Evolutionary conservation across 108 stramenopile genomes (phyloP).

Genomic region (Cyclotella kingstonii): DNA sequence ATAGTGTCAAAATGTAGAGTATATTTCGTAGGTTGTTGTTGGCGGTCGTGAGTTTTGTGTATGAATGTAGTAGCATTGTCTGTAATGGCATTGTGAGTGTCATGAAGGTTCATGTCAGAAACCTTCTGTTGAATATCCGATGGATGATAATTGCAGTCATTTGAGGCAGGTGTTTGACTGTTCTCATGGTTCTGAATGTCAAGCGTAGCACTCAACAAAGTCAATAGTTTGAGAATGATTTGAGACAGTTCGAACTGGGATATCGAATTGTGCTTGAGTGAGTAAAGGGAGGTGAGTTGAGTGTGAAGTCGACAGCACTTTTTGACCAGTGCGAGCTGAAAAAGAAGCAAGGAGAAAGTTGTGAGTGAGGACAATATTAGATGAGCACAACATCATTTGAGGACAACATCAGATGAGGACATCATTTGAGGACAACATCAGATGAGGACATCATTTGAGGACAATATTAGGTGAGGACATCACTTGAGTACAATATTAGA

Average conservation of each 20-base stretch:
- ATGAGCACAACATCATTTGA: neutral
- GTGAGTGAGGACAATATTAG: neutral
- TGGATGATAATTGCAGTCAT: slow-evolving; percentile 3
- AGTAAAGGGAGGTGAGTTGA: slow-evolving; percentile 58
- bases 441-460: neutral
- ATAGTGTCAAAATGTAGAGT: slow-evolving; percentile 15
- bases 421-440: neutral
- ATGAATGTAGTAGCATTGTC: neutral
- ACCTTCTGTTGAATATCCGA: slow-evolving; percentile 3
- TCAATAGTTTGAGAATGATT: slow-evolving; percentile 70
- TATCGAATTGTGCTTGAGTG: slow-evolving; percentile 58
- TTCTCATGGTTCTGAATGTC: slow-evolving; percentile 14
- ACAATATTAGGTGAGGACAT: neutral
- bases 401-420: neutral
- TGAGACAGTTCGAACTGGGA: slow-evolving; percentile 55
- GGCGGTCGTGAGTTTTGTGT: neutral
- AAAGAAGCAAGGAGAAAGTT: neutral
- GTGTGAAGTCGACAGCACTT: slow-evolving; percentile 66
- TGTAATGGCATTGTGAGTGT: neutral
- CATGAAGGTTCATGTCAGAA: neutral
- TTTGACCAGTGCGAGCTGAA: slow-evolving; percentile 45
- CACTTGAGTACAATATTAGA: neutral
- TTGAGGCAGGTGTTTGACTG: neutral
- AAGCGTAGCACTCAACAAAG: slow-evolving; percentile 62
- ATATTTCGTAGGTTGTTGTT: neutral